Evolutionary conservation across 139 green algal genomes (phyloP).

Genomic region (Picochlorum sp.): DNA sequence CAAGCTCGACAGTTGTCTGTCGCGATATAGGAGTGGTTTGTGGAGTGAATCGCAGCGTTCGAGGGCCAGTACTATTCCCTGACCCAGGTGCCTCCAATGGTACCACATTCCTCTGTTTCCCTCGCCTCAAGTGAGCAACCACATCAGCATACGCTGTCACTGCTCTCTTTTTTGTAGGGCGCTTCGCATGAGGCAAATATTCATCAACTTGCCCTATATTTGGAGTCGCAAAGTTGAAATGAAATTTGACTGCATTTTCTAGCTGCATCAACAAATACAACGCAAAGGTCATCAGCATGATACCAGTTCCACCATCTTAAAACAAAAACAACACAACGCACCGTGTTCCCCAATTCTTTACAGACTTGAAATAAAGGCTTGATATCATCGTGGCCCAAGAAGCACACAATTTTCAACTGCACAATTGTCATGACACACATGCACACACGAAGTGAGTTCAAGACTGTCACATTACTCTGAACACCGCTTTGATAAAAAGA

Average conservation of each 20-base stretch:
- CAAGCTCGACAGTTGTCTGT: not conserved
- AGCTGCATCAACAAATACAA: not conserved
- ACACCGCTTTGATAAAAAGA: no score
- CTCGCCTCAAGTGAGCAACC: not conserved
- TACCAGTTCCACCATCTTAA: not conserved
- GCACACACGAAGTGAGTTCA: no score
- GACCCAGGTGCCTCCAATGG: not conserved
- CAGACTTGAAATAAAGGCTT: conserved; percentile 28
- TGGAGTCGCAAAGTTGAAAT: conserved; percentile 31
- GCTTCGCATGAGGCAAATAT: not conserved
- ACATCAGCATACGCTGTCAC: conserved; percentile 9
- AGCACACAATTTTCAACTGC: conserved; percentile 32
- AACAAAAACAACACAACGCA: not conserved
- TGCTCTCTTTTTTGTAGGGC: conserved; percentile 1
- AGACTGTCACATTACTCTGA: no score
- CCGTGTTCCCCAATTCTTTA: conserved; percentile 13
- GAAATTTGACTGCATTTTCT: conserved; percentile 17
- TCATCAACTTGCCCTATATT: not conserved
- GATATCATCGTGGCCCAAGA: conserved; percentile 31
- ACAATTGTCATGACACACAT: no score
- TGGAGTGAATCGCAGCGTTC: conserved; percentile 9
- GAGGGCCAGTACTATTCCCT: not conserved
- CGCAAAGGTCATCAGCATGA: no score
- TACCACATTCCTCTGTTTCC: not conserved
- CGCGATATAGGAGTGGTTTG: not conserved